A percentile compares a stretch with the other conserved stretches of the same genome.
These are phyloP conservation scores for Calonectria ilicicola DNA, from an alignment of 2,329 filamentous ascomycete genomes.

Conservation along the genomic window DNA sequence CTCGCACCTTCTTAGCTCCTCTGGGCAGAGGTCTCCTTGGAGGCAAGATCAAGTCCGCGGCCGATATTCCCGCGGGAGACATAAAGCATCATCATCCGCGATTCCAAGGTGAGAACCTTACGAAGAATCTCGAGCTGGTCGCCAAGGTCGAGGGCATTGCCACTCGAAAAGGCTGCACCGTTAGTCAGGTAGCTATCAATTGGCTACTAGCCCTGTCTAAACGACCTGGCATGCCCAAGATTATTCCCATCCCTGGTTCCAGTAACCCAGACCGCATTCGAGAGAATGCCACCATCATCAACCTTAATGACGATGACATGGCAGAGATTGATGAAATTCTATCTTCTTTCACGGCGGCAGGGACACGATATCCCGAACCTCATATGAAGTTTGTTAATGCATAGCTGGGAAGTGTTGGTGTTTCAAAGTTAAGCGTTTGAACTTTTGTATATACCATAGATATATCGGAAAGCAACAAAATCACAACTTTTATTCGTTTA, in stretches of 20 bases:
- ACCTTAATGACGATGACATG: conserved; percentile 63
- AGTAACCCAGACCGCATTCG: conserved; percentile 65
- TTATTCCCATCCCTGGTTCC: conserved; percentile 77
- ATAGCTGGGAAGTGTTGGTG: conserved; percentile 1
- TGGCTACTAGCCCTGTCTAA: conserved; percentile 68
- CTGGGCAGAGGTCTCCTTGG: conserved; percentile 62
- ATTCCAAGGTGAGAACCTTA: conserved; percentile 72
- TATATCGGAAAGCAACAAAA: neutral
- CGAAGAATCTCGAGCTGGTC: conserved; percentile 72
- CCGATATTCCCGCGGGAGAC: conserved; percentile 68
- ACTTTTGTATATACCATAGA: neutral
- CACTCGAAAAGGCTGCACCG: conserved; percentile 68
- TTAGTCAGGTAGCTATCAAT: conserved; percentile 74
- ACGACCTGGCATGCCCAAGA: conserved; percentile 64
- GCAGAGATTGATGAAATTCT: conserved; percentile 62
- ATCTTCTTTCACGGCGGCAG: conserved; percentile 59
- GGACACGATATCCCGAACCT: conserved; percentile 59
- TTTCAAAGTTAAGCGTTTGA: too few relatives aligned
- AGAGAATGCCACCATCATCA: conserved; percentile 69
- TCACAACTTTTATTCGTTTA: neutral
- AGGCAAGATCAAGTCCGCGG: conserved; percentile 61
- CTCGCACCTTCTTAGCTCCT: conserved; percentile 51
- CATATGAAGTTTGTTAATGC: conserved; percentile 33
- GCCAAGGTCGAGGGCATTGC: conserved; percentile 68
- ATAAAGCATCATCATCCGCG: conserved; percentile 61